A percentile compares a stretch with the other conserved stretches of the same genome.
Evolutionary conservation across 2,329 filamentous ascomycete species (phyloP).

Genomic region (Epichloe sp.): DNA sequence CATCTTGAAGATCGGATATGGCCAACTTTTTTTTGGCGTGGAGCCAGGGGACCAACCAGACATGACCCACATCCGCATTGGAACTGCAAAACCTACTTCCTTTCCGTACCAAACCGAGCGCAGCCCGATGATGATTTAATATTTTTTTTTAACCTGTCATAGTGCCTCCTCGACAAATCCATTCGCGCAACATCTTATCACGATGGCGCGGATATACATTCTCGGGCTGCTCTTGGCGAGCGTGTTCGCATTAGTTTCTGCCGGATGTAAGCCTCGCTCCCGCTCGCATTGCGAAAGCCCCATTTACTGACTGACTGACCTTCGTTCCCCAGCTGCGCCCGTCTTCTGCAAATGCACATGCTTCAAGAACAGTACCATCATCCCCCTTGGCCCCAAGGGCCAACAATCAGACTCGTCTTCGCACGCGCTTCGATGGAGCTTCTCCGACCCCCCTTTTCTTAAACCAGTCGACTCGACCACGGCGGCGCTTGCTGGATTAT

Average conservation of each 20-base stretch:
- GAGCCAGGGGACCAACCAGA: conserved; percentile 12
- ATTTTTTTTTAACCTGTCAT: background rate
- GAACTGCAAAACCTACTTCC: too few species aligned
- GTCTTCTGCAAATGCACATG: conserved; percentile 60
- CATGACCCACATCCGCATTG: background rate
- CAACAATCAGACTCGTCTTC: conserved; percentile 19
- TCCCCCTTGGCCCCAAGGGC: conserved; percentile 35
- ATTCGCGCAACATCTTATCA: conserved; percentile 1
- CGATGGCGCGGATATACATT: conserved; percentile 28
- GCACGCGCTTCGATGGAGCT: conserved; percentile 10
- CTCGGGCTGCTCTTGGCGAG: conserved; percentile 24
- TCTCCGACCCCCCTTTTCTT: conserved; percentile 9
- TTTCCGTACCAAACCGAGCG: too few species aligned
- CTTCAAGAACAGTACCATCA: conserved; percentile 56
- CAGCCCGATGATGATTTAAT: too few species aligned
- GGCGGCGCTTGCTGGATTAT: background rate
- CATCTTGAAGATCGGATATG: background rate
- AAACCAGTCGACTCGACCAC: conserved; percentile 9
- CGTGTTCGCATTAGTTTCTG: conserved; percentile 23
- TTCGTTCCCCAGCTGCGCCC: conserved; percentile 34
- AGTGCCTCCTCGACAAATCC: background rate
- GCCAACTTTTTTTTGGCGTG: conserved; percentile 7
- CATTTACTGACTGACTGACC: conserved; percentile 7
- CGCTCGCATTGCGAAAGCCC: background rate
- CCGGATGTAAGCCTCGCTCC: conserved; percentile 26